Base-by-base conservation (phyloP, 192 early-diverging fungal species). In the Cladochytrium replicatum region DNA sequence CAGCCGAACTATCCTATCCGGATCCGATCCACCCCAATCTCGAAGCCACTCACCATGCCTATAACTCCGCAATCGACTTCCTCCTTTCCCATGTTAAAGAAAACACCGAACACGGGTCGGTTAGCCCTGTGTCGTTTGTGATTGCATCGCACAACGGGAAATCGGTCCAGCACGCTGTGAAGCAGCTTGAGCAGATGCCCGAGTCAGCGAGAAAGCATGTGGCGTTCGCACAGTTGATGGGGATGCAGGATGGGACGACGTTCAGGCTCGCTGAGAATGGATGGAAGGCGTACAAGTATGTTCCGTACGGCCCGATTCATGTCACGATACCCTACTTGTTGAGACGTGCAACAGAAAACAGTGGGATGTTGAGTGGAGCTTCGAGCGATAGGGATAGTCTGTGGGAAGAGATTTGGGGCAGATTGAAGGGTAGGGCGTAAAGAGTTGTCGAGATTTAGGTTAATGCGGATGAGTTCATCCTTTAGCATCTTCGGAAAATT, bases 341-440 rank as follows among this genome's bases (percentile, higher is more conserved):
- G 32, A 84, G 93, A 28, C 80, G 94, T 19, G 94, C 89, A 28
- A 86, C 90, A 67, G 94, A 98, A 64, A 98, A 98, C 75, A 77
- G 81, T 5, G 75, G 84, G 23, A 74, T 95, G 0, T 58, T 91
- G 29, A 76, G 74, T 5, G 77, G 79, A 32, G 55, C n/a, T n/a
- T 42, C 6, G 76, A 37, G 17, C 13, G 17, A 37, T 13, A 37
- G 13, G 13, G 34, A 37, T 13, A 37, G 34, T 13, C 13, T 37
- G 17, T 37, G 13, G 34, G 13, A 17, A 37, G 17, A 37, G 34
- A 37, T 13, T 37, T 37, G 34, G 17, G 34, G n/a, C n/a, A n/a
- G n/a, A n/a, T n/a, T n/a, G n/a, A n/a, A n/a, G n/a, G n/a, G n/a
- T n/a, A n/a, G n/a, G n/a, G n/a, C n/a, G n/a, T n/a, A n/a, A n/a